These are phyloP conservation scores for Coniochaeta prunicola DNA, from an alignment of 2,329 filamentous ascomycete genomes.

Conservation along the genomic window DNA sequence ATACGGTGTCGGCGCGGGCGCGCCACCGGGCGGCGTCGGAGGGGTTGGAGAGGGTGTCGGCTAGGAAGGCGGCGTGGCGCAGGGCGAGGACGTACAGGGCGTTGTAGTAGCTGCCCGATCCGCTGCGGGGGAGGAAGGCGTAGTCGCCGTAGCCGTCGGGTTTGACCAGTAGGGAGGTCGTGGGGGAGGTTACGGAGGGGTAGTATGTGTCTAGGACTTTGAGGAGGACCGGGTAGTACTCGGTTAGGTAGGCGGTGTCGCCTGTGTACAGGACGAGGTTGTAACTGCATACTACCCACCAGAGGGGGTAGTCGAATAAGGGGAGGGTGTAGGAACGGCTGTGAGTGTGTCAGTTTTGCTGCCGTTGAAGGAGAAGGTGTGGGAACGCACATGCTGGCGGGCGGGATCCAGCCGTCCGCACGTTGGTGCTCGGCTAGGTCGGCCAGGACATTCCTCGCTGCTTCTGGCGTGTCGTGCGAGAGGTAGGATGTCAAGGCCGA, in stretches of 20 bases:
- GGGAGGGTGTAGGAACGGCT: conserved; percentile 37
- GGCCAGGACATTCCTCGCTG: conserved; percentile 37
- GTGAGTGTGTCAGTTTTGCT: neutral
- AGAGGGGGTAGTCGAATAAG: conserved; percentile 45
- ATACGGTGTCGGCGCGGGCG: conserved; percentile 24
- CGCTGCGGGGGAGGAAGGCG: conserved; percentile 39
- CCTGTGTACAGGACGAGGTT: conserved; percentile 44
- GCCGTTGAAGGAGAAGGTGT: neutral
- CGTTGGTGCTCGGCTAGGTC: conserved; percentile 42
- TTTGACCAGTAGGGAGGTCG: conserved; percentile 22
- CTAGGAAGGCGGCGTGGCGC: conserved; percentile 33
- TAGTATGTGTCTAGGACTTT: conserved; percentile 39
- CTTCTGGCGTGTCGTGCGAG: conserved; percentile 32
- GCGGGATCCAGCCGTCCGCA: conserved; percentile 45
- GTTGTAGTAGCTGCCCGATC: conserved; percentile 45
- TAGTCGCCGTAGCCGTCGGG: conserved; percentile 38
- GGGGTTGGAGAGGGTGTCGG: conserved; percentile 15
- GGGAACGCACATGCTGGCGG: conserved; percentile 38
- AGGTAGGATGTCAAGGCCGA: conserved; percentile 39
- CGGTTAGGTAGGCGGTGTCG: conserved; percentile 29
- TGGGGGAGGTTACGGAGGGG: conserved; percentile 28
- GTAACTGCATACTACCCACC: conserved; percentile 42
- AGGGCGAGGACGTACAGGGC: conserved; percentile 41
- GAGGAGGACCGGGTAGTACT: conserved; percentile 32
- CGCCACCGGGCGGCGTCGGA: conserved; percentile 32